These are phyloP conservation scores for Paecilomyces formosus DNA, from an alignment of 2,329 filamentous ascomycete species.

Conservation along the genomic window DNA sequence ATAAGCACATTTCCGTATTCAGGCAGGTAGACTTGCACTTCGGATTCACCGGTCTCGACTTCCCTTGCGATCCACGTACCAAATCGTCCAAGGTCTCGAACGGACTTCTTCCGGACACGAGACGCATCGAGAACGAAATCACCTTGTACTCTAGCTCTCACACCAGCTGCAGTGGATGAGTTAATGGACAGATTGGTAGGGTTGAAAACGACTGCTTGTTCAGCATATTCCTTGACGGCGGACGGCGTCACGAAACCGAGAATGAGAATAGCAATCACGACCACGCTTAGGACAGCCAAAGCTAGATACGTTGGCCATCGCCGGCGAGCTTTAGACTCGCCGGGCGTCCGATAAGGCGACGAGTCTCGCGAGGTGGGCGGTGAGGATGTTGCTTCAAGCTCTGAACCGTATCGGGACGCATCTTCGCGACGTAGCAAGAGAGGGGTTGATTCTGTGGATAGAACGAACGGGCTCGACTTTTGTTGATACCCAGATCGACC, in stretches of 20 bases:
- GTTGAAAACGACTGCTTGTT: constrained; percentile 72
- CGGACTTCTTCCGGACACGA: constrained; percentile 61
- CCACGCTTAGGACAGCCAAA: constrained; percentile 55
- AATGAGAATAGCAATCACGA: constrained; percentile 62
- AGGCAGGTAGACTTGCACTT: constrained; percentile 70
- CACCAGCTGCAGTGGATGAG: constrained; percentile 70
- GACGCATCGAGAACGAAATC: constrained; percentile 74
- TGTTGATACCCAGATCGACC: constrained; percentile 8
- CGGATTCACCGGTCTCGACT: constrained; percentile 65
- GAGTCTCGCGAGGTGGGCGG: constrained; percentile 14
- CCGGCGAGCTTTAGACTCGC: constrained; percentile 22
- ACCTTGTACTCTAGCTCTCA: constrained; percentile 72
- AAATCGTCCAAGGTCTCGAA: constrained; percentile 68
- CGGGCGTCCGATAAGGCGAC: constrained; percentile 8
- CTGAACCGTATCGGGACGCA: constrained; percentile 23
- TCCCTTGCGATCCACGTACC: constrained; percentile 74
- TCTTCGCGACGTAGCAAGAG: constrained; percentile 30
- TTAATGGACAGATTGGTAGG: constrained; percentile 80
- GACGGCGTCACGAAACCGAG: constrained; percentile 76
- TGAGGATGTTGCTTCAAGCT: constrained; percentile 13
- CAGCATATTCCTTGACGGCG: constrained; percentile 75
- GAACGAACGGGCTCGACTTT: constrained; percentile 19
- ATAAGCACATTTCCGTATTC: constrained; percentile 72
- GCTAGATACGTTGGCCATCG: constrained; percentile 76
- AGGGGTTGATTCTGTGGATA: constrained; percentile 37